Evolutionary conservation across 2,329 filamentous ascomycete species (phyloP), one percentile per base, ranked within the genome.

Genomic region (Pleomassaria siparia): DNA sequence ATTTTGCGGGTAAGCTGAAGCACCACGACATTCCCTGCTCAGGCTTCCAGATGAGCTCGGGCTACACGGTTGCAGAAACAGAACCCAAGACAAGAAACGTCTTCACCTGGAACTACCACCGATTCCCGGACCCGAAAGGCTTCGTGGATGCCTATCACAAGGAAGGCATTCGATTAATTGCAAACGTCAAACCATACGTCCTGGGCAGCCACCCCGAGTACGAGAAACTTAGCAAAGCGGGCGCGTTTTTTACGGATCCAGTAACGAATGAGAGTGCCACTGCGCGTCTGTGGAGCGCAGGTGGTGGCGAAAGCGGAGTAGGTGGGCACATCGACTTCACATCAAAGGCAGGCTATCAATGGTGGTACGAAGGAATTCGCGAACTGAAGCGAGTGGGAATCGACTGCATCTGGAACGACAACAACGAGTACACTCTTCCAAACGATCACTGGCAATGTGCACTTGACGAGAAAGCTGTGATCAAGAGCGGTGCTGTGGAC

Each of bases 321-420:
- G 87, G 86, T 2, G 82, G 85, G 2, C 86, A 89, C 52, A 81
- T 89, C 37, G 87, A 89, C 64, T 89, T 89, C 56, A 87, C 86
- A 0, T 87, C 84, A 0, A 74, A 80, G 18, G 78, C 78, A 0
- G 86, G 83, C 0, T 89, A 82, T 59, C 72, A 83, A 13, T 89
- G 85, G 83, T 89, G 87, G 87, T 86, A 82, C 50, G 74, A 87
- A 1, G 86, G 86, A 1, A 81, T 87, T 8, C 78, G 80, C 49
- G 78, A 76, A 41, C 74, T 89, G 1, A 82, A 82, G 45, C 72
- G 80, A 21, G 71, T 81, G 8, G 86, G 86, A 1, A 85, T 89
- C 46, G 85, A 88, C 55, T 85, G 79, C 40, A 88, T 89, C 72
- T 89, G 87, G 86, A 89, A 89, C 55, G 86, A 89, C 63, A 89